phyloP scores from a whole-genome alignment of 2,329 filamentous ascomycete species.

The Trichoderma citrinoviride region DNA sequence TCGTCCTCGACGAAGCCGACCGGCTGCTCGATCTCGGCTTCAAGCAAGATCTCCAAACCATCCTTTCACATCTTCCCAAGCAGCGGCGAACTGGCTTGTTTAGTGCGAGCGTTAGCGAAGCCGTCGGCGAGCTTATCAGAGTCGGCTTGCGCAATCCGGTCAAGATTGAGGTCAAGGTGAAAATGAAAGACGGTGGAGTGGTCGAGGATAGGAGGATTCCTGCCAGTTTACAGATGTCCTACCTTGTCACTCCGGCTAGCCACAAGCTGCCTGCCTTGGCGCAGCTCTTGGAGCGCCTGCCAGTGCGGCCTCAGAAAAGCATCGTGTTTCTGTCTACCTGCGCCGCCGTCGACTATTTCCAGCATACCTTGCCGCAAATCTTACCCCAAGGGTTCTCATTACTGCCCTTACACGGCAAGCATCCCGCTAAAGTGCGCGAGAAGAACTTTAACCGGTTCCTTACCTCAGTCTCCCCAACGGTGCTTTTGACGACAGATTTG shows the following conservation, averaged over 20 bases:
- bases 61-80: conserved; percentile 81
- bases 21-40: conserved; percentile 90
- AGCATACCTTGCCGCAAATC: conserved; percentile 71
- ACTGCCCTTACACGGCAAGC: conserved; percentile 87
- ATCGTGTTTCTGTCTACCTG: conserved; percentile 95
- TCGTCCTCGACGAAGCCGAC: conserved; percentile 94
- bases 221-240: conserved; percentile 88
- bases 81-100: conserved; percentile 91
- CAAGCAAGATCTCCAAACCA: conserved; percentile 83
- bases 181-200: conserved; percentile 62
- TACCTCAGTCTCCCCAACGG: conserved; percentile 68
- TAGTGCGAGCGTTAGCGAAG: conserved; percentile 93
- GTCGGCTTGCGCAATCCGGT: conserved; percentile 92
- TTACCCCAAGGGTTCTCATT: conserved; percentile 67
- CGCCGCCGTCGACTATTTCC: conserved; percentile 91
- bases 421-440: conserved; percentile 79
- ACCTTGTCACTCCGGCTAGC: conserved; percentile 69
- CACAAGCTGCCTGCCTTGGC: conserved; percentile 77
- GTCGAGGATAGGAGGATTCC: conserved; percentile 83
- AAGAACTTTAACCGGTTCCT: conserved; percentile 84
- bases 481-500: conserved; percentile 90
- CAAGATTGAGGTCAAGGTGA: conserved; percentile 91
- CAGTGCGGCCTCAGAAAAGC: conserved; percentile 74
- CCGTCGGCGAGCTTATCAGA: conserved; percentile 86
- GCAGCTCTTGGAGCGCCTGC: conserved; percentile 65